Conservation (phyloP, 805 yeast species). For the Cyberlindnera samutprakarnensis region DNA sequence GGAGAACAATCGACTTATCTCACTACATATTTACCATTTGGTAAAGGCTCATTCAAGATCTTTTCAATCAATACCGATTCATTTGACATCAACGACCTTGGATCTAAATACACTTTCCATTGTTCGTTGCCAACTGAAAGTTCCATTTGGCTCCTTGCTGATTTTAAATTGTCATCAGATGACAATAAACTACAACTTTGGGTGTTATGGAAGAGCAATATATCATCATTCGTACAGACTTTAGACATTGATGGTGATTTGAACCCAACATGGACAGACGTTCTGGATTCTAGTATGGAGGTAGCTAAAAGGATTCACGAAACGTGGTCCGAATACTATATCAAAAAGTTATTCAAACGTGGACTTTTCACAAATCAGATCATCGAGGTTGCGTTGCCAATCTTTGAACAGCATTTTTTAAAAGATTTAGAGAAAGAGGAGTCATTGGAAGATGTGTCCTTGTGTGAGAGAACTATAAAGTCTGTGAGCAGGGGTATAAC, state of each 20-base stretch:
- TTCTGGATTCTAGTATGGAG: slow-evolving; percentile 6
- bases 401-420: slow-evolving; percentile 39
- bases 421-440: slow-evolving; percentile 20
- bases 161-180: slow-evolving; percentile 27
- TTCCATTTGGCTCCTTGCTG: slow-evolving; percentile 42
- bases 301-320: slow-evolving; percentile 21
- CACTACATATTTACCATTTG: slow-evolving; percentile 34
- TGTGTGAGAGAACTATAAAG: slow-evolving; percentile 27
- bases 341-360: slow-evolving; percentile 39
- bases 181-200: slow-evolving; percentile 25
- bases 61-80: slow-evolving; percentile 23
- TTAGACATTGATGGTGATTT: slow-evolving; percentile 23
- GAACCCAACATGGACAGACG: slow-evolving; percentile 17
- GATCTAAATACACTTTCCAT: slow-evolving; percentile 20
- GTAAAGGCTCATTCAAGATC: slow-evolving; percentile 35
- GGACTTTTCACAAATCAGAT: slow-evolving; percentile 41
- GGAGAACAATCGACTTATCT: slow-evolving; percentile 17
- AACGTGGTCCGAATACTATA: slow-evolving; percentile 32
- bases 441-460: slow-evolving; percentile 19
- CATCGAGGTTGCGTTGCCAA: slow-evolving; percentile 43
- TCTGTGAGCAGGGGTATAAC: slow-evolving; percentile 26
- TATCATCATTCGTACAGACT: slow-evolving; percentile 38
- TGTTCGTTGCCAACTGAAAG: slow-evolving; percentile 27
- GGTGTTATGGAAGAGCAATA: slow-evolving; percentile 59
- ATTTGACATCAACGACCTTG: slow-evolving; percentile 22